Evolutionary conservation across 2,329 filamentous ascomycete genomes (phyloP), one percentile per base, ranked within the genome.

Genomic region (Aureobasidium sp.): DNA sequence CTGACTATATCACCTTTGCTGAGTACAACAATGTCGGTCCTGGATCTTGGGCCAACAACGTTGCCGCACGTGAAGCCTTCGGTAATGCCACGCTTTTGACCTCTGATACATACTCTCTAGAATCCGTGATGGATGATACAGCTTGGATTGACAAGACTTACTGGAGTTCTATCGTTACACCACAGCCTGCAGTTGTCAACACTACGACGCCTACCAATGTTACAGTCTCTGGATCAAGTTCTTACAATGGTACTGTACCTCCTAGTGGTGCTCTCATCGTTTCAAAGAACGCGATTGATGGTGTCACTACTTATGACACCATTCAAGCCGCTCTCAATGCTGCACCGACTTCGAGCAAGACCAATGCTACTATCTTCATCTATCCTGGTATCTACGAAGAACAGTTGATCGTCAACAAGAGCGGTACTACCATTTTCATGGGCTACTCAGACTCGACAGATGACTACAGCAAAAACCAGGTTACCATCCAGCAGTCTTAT

Each of bases 71-170:
- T 48, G 61, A 69, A 49, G 68, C 71, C 10, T 76, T 75, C 57
- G 70, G 71, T 0, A 69, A 72, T 63, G 67, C 66, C 15, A 75
- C 73, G 0, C 68, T 76, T 16, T 65, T 76, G 13, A 71, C 71
- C 0, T 72, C 71, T 9, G 74, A 76, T 42, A 68, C 69, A 41
- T 74, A 73, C 63, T 48, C 67, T 13, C 65, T 75, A 1, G 62
- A 67, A 3, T 65, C 66, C 25, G 70, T 73, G 0, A 75, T 75
- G 72, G 72, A 72, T 47, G 71, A 69, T 1, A 74, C 71, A 15
- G 67, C 69, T 2, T 75, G 73, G 73, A 75, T 75, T 37, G 73
- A 75, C 61, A 69, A 70, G 68, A 75, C 73, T 5, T 76, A 74
- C 64, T 76, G 69, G 69, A 68, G 71, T 58, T 70, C 70, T 0